Base-by-base conservation (phyloP, 2,329 filamentous ascomycete species). In the Clonostachys byssicola region DNA sequence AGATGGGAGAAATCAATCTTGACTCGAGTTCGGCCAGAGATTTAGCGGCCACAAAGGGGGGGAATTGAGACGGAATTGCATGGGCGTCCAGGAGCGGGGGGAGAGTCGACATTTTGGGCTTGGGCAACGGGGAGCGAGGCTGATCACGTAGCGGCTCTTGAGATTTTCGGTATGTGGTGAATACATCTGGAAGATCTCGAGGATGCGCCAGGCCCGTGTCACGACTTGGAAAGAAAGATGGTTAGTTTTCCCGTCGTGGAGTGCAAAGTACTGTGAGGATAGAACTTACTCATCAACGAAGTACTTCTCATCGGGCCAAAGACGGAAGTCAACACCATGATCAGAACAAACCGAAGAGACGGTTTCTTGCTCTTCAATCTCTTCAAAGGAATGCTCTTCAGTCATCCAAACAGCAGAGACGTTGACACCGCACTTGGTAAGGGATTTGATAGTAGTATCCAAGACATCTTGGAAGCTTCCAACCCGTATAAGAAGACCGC, bases 281-380 rank as follows among this genome's bases (percentile, higher is more conserved):
- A 39, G 13, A 20, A 78, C 86, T 66, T 70, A 92, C 88, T 92
- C 86, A 56, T 92, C 85, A 44, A 92, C 74, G 50, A 84, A 84
- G 55, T 88, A 92, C 60, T 92, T 92, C 63, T 91, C 88, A 55
- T 92, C 88, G 1, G 66, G 63, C 80, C 83, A 91, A 1, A 83
- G 49, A 59, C 79, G 78, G 60, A 89, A 88, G 2, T 81, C 73
- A 5, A 83, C 70, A 1, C 70, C 72, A 4, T 74, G 65, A 12
- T 73, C 61, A 18, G 75, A 64, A 47, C 86, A 83, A 1, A 80
- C 59, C 1, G 67, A 60, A 30, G 73, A 70, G 2, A 89, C 70
- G 1, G 68, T 68, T 18, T 70, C 63, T 55, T 90, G 83, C 46
- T 92, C 86, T 5, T 67, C 63, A 48, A 77, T 75, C 60, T 92